Percentiles rank a stretch among this genome's conserved stretches.
Conservation (phyloP, 1,284 basidiomycete species). For the Afroboletus lepidellus region DNA sequence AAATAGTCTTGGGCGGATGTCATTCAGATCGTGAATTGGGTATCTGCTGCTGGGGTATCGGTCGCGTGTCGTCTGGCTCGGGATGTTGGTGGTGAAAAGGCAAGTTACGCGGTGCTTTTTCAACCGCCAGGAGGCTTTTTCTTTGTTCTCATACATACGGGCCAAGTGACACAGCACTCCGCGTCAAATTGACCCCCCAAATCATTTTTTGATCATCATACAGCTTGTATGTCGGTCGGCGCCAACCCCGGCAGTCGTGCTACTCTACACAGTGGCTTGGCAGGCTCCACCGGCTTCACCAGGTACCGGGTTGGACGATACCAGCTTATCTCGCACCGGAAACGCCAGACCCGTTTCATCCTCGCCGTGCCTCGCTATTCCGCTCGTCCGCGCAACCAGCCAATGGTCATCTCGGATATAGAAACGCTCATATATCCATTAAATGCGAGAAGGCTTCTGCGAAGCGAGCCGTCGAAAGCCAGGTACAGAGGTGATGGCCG, state of each 20-base stretch:
- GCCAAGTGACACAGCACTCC: background rate
- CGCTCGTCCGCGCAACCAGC: background rate
- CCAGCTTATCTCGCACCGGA: background rate
- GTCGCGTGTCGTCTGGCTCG: slow-evolving; percentile 1
- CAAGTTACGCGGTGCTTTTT: background rate
- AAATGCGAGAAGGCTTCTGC: background rate
- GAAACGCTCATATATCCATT: background rate
- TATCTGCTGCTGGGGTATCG: slow-evolving; percentile 23
- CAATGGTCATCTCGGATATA: background rate
- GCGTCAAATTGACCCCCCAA: background rate
- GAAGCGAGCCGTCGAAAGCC: background rate
- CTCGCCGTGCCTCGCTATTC: slow-evolving; percentile 4
- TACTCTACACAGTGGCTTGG: too few relatives aligned
- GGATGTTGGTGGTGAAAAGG: slow-evolving; percentile 10
- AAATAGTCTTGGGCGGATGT: slow-evolving; percentile 29
- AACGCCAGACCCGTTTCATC: slow-evolving; percentile 1
- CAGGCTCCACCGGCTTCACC: background rate
- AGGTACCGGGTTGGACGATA: background rate
- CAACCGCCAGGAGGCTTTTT: background rate
- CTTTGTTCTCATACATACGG: background rate
- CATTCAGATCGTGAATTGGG: slow-evolving; percentile 21
- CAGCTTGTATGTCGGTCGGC: background rate
- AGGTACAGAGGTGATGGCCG: background rate
- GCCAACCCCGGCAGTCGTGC: too few relatives aligned
- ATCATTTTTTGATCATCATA: background rate